A percentile compares a stretch with the other conserved stretches of the same genome.
These are phyloP conservation scores for Onygena corvina DNA, from an alignment of 2,329 filamentous ascomycete species.

Conservation along the genomic window DNA sequence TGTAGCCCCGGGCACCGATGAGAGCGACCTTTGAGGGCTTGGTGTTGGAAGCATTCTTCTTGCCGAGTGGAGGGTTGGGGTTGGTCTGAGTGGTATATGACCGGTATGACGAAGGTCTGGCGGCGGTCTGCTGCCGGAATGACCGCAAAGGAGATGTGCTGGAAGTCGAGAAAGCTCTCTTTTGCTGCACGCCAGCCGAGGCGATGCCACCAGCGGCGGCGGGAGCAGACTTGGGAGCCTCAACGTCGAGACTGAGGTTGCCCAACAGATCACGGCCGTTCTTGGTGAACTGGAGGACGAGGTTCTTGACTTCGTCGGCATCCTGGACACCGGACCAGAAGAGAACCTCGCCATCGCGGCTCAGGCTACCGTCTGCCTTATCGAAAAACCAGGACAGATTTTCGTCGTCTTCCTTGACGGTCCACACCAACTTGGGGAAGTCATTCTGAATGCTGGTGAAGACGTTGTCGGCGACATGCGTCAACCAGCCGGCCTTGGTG, in stretches of 20 bases:
- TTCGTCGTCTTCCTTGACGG: constrained; percentile 91
- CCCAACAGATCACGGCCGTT: constrained; percentile 78
- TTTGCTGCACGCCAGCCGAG: constrained; percentile 46
- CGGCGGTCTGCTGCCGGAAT: constrained; percentile 17
- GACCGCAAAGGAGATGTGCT: constrained; percentile 30
- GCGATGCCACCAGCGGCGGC: constrained; percentile 41
- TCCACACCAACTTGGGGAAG: constrained; percentile 83
- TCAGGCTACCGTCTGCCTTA: constrained; percentile 86
- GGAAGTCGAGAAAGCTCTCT: constrained; percentile 55
- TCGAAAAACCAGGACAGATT: constrained; percentile 98
- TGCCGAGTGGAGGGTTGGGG: constrained; percentile 79
- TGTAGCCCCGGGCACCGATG: constrained; percentile 88
- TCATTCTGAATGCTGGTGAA: constrained; percentile 91
- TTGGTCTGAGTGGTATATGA: constrained; percentile 31
- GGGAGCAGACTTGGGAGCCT: constrained; percentile 59
- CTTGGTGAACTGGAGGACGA: constrained; percentile 75
- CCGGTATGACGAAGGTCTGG: constrained; percentile 24
- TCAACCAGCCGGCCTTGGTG: constrained; percentile 88
- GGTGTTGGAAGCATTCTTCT: constrained; percentile 75
- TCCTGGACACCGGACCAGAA: constrained; percentile 92
- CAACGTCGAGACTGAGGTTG: constrained; percentile 77
- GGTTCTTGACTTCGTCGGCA: constrained; percentile 64
- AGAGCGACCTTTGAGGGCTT: constrained; percentile 69
- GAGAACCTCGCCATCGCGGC: constrained; percentile 72
- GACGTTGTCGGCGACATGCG: constrained; percentile 88